A percentile compares a stretch with the other conserved stretches of the same genome.
These are phyloP conservation scores for Priceomyces haplophilus DNA, from an alignment of 805 yeast genomes.

Conservation along the genomic window DNA sequence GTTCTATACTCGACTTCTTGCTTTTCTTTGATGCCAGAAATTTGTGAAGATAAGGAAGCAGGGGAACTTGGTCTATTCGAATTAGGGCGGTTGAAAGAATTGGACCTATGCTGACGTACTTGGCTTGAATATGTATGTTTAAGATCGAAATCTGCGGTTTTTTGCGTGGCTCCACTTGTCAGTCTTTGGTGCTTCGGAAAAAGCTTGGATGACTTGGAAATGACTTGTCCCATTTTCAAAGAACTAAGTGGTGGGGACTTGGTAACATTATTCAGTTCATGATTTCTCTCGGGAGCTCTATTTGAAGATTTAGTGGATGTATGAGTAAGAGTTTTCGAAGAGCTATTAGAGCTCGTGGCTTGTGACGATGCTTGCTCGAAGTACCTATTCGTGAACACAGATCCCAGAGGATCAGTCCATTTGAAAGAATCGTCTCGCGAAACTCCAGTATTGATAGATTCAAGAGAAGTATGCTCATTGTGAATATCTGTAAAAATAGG, in stretches of 20 bases:
- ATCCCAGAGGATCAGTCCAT: background rate
- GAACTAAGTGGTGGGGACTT: background rate
- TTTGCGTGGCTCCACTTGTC: conserved; percentile 7
- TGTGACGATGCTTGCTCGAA: background rate
- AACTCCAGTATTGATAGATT: conserved; percentile 3
- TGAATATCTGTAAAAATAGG: conserved; percentile 15
- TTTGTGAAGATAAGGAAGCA: background rate
- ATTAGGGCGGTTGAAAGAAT: conserved; percentile 15
- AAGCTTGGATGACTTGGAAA: conserved; percentile 26
- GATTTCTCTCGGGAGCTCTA: background rate
- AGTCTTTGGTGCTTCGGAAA: conserved; percentile 20
- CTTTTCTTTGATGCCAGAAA: background rate
- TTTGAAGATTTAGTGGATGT: background rate
- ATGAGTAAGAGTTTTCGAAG: background rate
- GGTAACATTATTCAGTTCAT: background rate
- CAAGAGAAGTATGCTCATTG: background rate
- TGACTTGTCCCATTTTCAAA: conserved; percentile 19
- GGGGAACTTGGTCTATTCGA: conserved; percentile 21
- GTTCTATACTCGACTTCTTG: background rate
- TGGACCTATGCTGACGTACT: conserved; percentile 31
- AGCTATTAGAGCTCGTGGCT: background rate
- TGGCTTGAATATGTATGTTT: conserved; percentile 29
- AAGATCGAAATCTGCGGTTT: conserved; percentile 16
- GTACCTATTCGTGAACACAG: background rate
- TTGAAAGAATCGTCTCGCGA: conserved; percentile 2